phyloP scores from a whole-genome alignment of 2,329 filamentous ascomycete species.

The Colletotrichum viniferum region DNA sequence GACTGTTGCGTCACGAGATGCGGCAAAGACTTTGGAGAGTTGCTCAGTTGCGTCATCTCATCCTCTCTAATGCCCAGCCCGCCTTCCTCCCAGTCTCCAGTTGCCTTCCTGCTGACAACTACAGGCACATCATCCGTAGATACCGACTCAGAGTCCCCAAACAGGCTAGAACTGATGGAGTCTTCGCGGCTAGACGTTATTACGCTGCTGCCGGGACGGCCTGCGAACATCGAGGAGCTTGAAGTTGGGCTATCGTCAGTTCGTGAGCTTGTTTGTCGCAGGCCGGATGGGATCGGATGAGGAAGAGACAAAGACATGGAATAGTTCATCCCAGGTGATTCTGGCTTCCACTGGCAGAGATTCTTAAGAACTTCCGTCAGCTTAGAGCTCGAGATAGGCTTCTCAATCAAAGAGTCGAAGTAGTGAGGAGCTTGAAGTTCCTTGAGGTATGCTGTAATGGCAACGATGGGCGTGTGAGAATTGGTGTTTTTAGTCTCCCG shows the following conservation, averaged over 20 bases:
- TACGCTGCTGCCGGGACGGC: constrained; percentile 75
- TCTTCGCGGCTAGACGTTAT: constrained; percentile 83
- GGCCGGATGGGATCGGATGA: constrained; percentile 65
- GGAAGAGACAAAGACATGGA: constrained; percentile 50
- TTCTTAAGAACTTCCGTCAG: constrained; percentile 85
- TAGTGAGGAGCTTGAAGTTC: constrained; percentile 94
- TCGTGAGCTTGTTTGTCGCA: constrained; percentile 67
- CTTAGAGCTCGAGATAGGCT: constrained; percentile 92
- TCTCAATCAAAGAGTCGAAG: constrained; percentile 94
- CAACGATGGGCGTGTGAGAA: constrained; percentile 91
- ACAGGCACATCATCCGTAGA: constrained; percentile 80
- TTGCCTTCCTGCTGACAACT: constrained; percentile 73
- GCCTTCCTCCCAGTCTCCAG: constrained; percentile 79
- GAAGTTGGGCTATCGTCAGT: constrained; percentile 85
- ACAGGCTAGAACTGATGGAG: constrained; percentile 86
- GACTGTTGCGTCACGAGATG: constrained; percentile 65
- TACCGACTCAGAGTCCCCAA: constrained; percentile 83
- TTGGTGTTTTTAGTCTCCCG: constrained; percentile 96
- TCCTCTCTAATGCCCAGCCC: constrained; percentile 81
- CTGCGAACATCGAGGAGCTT: constrained; percentile 73
- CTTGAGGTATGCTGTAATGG: constrained; percentile 97
- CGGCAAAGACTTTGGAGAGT: constrained; percentile 49
- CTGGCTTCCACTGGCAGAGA: constrained; percentile 92
- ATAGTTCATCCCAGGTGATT: constrained; percentile 53
- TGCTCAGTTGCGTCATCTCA: constrained; percentile 41